phyloP scores from a whole-genome alignment of 148 eudicot genomes.

The Rhododendron kiyosumense region DNA sequence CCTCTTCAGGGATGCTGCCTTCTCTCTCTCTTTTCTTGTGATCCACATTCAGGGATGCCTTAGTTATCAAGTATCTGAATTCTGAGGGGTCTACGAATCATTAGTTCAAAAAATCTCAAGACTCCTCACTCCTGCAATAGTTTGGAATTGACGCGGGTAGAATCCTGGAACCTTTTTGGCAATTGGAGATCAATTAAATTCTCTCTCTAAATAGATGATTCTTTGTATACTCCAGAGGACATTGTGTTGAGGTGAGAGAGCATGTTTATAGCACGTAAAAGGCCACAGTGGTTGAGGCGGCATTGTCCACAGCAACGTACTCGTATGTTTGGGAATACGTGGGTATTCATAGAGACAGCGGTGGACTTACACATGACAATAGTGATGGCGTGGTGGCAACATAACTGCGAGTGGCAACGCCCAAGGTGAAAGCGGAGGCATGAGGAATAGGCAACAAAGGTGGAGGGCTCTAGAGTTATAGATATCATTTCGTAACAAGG shows the following conservation, averaged over 20 bases:
- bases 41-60: not conserved
- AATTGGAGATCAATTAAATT: not conserved
- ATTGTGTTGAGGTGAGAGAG: not conserved
- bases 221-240: too few species aligned
- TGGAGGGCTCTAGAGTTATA: not conserved
- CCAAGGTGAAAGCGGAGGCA: not conserved
- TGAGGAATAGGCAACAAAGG: not conserved
- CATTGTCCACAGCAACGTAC: too few species aligned
- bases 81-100: not conserved
- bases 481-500: not conserved
- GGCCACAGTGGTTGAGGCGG: not conserved
- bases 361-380: not conserved
- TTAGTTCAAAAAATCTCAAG: not conserved
- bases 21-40: too few species aligned
- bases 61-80: not conserved
- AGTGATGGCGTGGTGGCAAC: not conserved
- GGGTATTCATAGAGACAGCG: not conserved
- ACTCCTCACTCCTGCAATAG: not conserved
- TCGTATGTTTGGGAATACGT: not conserved
- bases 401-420: not conserved
- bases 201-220: not conserved
- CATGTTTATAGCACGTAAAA: not conserved
- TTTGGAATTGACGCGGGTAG: not conserved
- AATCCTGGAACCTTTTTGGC: not conserved
- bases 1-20: not conserved